phyloP scores from a whole-genome alignment of 2,329 filamentous ascomycete genomes.

The Mycosphaerella sp. region DNA sequence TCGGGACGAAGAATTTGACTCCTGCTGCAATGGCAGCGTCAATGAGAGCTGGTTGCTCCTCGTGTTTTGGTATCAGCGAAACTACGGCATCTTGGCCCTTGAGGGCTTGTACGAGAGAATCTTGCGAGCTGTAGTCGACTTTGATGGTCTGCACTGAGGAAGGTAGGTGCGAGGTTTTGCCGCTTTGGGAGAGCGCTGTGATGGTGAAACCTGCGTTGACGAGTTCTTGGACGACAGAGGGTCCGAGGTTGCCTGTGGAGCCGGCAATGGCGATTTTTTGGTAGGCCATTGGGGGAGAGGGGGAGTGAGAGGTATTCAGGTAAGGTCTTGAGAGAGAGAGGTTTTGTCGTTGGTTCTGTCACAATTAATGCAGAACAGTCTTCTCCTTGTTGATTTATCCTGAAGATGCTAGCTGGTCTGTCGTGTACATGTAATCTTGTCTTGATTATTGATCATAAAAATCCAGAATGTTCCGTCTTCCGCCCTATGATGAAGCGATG shows the following conservation, averaged over 20 bases:
- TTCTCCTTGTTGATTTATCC: no score
- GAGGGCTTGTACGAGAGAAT: slow-evolving; percentile 32
- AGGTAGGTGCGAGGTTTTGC: slow-evolving; percentile 39
- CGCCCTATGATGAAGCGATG: background rate
- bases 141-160: slow-evolving; percentile 34
- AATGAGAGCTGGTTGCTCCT: slow-evolving; percentile 31
- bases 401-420: background rate
- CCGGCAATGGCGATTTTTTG: slow-evolving; percentile 31
- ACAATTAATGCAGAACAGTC: no score
- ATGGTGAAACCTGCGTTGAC: slow-evolving; percentile 36
- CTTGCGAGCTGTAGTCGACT: slow-evolving; percentile 45
- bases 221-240: slow-evolving; percentile 38
- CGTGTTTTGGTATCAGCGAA: slow-evolving; percentile 14
- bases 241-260: slow-evolving; percentile 39
- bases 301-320: background rate
- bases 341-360: no score
- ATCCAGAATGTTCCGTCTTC: background rate
- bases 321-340: background rate
- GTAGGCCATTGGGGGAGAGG: slow-evolving; percentile 9
- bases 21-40: slow-evolving; percentile 37
- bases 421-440: no score
- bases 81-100: slow-evolving; percentile 35
- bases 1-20: slow-evolving; percentile 37
- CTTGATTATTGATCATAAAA: background rate
- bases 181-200: slow-evolving; percentile 43